Evolutionary conservation across 495 filamentous ascomycete species (phyloP).

Genomic region (Daldinia concentrica): DNA sequence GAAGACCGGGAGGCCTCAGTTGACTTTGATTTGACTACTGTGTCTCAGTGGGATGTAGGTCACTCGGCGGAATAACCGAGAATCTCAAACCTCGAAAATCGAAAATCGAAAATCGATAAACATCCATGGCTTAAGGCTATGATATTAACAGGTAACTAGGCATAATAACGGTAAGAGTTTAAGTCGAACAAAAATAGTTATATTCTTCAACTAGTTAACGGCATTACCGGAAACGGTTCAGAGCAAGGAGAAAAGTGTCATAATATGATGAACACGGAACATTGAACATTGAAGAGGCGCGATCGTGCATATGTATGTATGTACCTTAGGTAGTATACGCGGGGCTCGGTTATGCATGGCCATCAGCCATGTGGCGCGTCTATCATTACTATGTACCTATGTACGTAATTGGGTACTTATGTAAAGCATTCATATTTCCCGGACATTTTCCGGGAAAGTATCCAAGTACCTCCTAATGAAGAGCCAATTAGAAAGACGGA

Average conservation of each 20-base stretch:
- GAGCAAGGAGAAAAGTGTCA: too few species aligned
- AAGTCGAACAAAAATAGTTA: neutral
- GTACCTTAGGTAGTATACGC: neutral
- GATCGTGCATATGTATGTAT: neutral
- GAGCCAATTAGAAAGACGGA: neutral
- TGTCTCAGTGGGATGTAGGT: constrained; percentile 33
- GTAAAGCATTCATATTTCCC: too few species aligned
- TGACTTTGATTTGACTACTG: constrained; percentile 23
- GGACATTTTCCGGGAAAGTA: neutral
- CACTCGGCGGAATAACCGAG: constrained; percentile 22
- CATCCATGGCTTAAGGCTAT: neutral
- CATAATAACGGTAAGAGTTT: neutral
- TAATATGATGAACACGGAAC: neutral
- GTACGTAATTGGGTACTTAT: too few species aligned
- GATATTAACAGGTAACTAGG: too few species aligned
- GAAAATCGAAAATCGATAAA: neutral
- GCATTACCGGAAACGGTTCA: too few species aligned
- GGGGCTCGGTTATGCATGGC: neutral
- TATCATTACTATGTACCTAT: neutral
- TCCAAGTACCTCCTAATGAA: neutral
- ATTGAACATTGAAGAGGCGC: neutral
- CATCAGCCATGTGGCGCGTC: neutral
- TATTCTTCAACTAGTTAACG: neutral
- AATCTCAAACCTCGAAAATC: neutral
- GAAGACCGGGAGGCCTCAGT: constrained; percentile 23